Conservation (phyloP, 1,284 basidiomycete genomes). For the Golubevia pallescens region DNA sequence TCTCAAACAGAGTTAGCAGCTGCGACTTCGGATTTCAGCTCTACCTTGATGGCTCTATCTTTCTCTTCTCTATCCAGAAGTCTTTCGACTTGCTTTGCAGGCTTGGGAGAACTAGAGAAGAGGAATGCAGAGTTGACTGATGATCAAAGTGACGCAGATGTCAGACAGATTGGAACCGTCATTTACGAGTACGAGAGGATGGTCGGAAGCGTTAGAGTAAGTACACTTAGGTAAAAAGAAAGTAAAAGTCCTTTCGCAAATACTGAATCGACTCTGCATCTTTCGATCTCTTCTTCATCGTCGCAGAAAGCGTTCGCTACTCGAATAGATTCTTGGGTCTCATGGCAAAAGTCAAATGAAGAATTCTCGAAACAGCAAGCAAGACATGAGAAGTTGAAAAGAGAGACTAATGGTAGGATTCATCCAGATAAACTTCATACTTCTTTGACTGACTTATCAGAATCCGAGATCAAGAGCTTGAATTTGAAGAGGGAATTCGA, state of each 20-base stretch:
- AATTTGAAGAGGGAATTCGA: slow-evolving; percentile 79
- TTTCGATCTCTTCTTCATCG: neutral
- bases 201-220: slow-evolving; percentile 43
- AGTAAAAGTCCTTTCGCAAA: neutral
- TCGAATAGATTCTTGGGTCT: slow-evolving; percentile 45
- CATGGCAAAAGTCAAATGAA: slow-evolving; percentile 31
- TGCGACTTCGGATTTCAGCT: slow-evolving; percentile 25
- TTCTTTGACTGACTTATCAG: slow-evolving; percentile 25
- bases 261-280: neutral
- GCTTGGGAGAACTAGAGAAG: slow-evolving; percentile 44
- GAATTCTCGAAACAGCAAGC: slow-evolving; percentile 30
- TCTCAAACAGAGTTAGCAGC: slow-evolving; percentile 27
- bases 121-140: slow-evolving; percentile 33
- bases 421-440: slow-evolving; percentile 28
- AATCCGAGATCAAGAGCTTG: slow-evolving; percentile 30
- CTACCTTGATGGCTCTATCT: slow-evolving; percentile 38
- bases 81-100: slow-evolving; percentile 56
- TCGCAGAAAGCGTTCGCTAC: slow-evolving; percentile 47
- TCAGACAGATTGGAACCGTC: slow-evolving; percentile 43
- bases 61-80: slow-evolving; percentile 39
- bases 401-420: slow-evolving; percentile 2
- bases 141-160: slow-evolving; percentile 46
- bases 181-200: slow-evolving; percentile 61
- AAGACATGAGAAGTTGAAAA: slow-evolving; percentile 38
- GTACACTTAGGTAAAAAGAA: neutral